Evolutionary conservation across 257 asterid species (phyloP).

Genomic region (Nicotiana tabacum): DNA sequence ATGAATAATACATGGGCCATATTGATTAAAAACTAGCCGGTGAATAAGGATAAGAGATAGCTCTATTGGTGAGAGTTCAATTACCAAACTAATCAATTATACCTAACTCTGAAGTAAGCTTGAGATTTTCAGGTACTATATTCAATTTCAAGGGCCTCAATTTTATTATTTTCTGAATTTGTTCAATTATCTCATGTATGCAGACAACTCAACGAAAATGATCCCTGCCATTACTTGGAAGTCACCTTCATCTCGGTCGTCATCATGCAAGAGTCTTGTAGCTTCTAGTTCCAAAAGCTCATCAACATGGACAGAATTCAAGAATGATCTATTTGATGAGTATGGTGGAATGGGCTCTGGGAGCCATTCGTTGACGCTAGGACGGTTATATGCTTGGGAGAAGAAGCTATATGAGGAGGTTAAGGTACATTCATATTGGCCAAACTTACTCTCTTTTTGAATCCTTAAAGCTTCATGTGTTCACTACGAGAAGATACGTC

Average conservation of each 20-base stretch:
- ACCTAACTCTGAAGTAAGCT: neutral
- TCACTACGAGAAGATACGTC: neutral
- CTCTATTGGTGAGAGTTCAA: neutral
- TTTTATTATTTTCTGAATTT: neutral
- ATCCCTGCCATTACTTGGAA: slow-evolving; percentile 64
- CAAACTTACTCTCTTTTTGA: neutral
- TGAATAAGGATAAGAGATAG: neutral
- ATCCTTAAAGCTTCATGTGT: neutral
- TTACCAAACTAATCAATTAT: neutral
- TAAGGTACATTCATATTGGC: slow-evolving; percentile 43
- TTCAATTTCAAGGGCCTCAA: neutral
- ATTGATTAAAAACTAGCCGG: neutral
- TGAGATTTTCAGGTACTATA: neutral
- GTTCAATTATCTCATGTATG: slow-evolving; percentile 17
- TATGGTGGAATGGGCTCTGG: slow-evolving; percentile 89
- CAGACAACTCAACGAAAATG: slow-evolving; percentile 76
- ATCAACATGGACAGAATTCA: slow-evolving; percentile 73
- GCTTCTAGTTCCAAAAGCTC: slow-evolving; percentile 66
- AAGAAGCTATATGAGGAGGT: slow-evolving; percentile 86
- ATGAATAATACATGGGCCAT: too few relatives aligned
- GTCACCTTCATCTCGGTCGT: slow-evolving; percentile 40
- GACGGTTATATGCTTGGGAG: slow-evolving; percentile 93
- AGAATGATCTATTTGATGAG: slow-evolving; percentile 70
- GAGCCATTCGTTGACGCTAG: slow-evolving; percentile 82
- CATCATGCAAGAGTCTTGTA: slow-evolving; percentile 65